Base-by-base conservation (phyloP, 169 alveolate genomes). In the Cyclospora cayetanensis region DNA sequence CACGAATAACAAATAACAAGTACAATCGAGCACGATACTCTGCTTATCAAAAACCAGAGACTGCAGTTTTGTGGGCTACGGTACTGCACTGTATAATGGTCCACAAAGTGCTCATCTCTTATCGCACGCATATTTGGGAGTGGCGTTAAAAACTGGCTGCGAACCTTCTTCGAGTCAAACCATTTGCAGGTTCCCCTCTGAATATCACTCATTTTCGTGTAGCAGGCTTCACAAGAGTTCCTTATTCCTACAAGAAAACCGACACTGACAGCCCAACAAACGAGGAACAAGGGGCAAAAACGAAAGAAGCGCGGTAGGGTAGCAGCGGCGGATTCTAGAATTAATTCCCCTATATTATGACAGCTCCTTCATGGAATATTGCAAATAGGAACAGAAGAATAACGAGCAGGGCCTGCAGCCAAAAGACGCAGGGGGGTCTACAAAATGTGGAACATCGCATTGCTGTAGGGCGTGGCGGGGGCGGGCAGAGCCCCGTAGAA, bases 161-260 rank as follows among this genome's bases (percentile, higher is more conserved):
- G 25, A 35, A 90, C 93, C 93, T 90, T 90, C 76, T 77, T 94
- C n/a, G 97, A 94, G 90, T 95, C 95, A 93, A 95, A 95, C 97
- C 97, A 95, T 90, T 95, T 95, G 95, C 97, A 95, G 68, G 87
- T 94, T 66, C 97, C 97, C 29, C 92, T 92, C 35, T 76, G 92
- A 53, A 88, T 88, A 27, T 72, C 92, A 22, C 82, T 53, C 92
- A 88, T 88, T 55, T 88, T 88, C 82, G 42, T 18, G 66, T 20
- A 11, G 53, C 52, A 43, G 60, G 20, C 76, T 83, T 27, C 68
- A 50, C 77, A 35, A 77, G 60, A 74, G 70, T 46, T 43, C 65
- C 50, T 46, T 43, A 60, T 77, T 46, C 87, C 87, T 77, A 84
- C 70, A 41, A 5, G 63, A 34, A 42, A 84, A 31, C 20, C 52